These are phyloP conservation scores for Pseudogymnoascus sp. DNA, from an alignment of 2,329 filamentous ascomycete species.

Conservation along the genomic window DNA sequence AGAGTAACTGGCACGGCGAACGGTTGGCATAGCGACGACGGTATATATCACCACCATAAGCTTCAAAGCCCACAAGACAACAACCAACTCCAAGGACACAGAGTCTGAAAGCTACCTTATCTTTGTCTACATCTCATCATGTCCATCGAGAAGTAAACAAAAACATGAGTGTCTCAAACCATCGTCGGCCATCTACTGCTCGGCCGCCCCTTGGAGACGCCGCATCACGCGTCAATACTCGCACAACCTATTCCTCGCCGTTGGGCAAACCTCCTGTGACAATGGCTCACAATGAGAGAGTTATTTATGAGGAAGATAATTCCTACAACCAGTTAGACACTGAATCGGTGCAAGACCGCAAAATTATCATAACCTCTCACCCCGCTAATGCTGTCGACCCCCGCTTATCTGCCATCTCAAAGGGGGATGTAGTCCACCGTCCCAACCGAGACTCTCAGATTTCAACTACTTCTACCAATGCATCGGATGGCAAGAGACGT, in stretches of 20 bases:
- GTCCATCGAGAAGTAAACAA: not conserved
- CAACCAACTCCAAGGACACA: not conserved
- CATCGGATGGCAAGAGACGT: constrained; percentile 23
- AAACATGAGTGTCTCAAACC: not conserved
- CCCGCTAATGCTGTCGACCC: constrained; percentile 26
- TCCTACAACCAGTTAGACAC: not conserved
- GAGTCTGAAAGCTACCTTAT: not conserved
- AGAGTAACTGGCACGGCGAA: not conserved
- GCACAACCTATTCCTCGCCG: constrained; percentile 9
- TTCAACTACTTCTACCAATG: constrained; percentile 32
- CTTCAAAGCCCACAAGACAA: not conserved
- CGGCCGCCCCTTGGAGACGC: constrained; percentile 28
- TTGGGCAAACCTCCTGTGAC: constrained; percentile 15
- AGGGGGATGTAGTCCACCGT: constrained; percentile 25
- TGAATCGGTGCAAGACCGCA: not conserved
- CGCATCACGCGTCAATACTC: constrained; percentile 26
- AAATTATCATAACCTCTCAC: constrained; percentile 17
- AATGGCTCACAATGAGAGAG: constrained; percentile 24
- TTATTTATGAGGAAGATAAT: constrained; percentile 3
- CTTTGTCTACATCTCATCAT: not conserved
- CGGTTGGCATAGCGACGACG: constrained; percentile 1
- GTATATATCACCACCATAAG: not conserved
- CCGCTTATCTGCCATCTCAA: constrained; percentile 30
- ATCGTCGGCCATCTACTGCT: constrained; percentile 23
- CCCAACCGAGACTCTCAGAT: constrained; percentile 34